Percentiles rank a stretch among this genome's conserved stretches.
These are phyloP conservation scores for Cornus controversa DNA, from an alignment of 148 eudicot genomes.

Conservation along the genomic window DNA sequence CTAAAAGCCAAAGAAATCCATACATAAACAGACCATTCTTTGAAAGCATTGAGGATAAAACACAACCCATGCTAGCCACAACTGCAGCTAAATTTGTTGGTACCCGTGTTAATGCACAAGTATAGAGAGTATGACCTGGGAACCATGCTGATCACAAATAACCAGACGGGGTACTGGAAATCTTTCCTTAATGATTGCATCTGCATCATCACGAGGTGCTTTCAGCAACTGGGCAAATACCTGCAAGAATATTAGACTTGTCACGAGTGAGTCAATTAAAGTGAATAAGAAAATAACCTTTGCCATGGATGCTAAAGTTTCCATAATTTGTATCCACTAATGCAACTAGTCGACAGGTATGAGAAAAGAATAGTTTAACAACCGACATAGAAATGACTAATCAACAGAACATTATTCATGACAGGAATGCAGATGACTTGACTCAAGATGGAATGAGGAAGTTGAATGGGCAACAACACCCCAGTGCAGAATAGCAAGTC, in stretches of 20 bases:
- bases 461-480: no score
- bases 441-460: no score
- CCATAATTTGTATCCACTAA: no score
- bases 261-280: slow-evolving; percentile 7
- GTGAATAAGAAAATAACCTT: no score
- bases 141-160: slow-evolving; percentile 94
- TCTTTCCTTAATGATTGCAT: slow-evolving; percentile 65
- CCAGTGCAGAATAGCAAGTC: no score
- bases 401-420: no score
- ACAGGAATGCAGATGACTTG: no score
- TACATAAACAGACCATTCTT: neutral
- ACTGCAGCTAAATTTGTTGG: neutral
- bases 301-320: no score
- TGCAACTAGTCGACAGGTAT: no score
- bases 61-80: neutral
- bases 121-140: slow-evolving; percentile 60
- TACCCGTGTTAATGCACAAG: neutral
- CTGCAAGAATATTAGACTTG: slow-evolving; percentile 33
- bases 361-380: no score
- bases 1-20: neutral
- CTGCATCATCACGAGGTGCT: slow-evolving; percentile 83
- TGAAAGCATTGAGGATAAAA: neutral
- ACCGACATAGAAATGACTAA: no score
- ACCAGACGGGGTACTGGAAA: slow-evolving; percentile 96
- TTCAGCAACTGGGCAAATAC: slow-evolving; percentile 78